These are phyloP conservation scores for Carex littledalei DNA, from an alignment of 176 grass and related monocot genomes.

Conservation along the genomic window DNA sequence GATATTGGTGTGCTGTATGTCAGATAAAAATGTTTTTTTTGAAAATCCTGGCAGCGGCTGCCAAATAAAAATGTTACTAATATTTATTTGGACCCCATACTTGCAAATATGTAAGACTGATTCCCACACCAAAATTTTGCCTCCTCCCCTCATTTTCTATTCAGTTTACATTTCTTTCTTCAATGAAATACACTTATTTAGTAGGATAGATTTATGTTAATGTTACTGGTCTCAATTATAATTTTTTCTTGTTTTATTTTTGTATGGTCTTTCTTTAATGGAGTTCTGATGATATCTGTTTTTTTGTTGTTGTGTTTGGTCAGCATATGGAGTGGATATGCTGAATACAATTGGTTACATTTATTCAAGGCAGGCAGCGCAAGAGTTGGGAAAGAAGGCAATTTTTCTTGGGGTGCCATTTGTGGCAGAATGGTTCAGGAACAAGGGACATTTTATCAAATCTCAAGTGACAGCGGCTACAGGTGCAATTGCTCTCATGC, in stretches of 20 bases:
- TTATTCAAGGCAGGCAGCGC: slow-evolving; percentile 90
- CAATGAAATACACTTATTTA: neutral
- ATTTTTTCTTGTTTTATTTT: neutral
- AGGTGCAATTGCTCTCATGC: slow-evolving; percentile 97
- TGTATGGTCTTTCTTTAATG: slow-evolving; percentile 18
- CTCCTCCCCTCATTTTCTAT: neutral
- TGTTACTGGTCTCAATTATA: neutral
- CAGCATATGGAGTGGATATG: slow-evolving; percentile 94
- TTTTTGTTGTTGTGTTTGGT: slow-evolving; percentile 23
- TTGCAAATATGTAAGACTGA: neutral
- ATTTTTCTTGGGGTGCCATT: slow-evolving; percentile 93
- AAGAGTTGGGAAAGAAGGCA: slow-evolving; percentile 89
- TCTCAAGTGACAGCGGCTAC: slow-evolving; percentile 96
- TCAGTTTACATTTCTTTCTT: neutral
- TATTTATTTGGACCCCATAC: neutral
- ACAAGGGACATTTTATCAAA: slow-evolving; percentile 98
- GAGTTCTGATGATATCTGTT: neutral
- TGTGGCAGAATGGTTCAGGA: slow-evolving; percentile 96
- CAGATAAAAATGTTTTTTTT: too few relatives aligned
- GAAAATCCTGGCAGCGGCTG: too few relatives aligned
- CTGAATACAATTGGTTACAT: slow-evolving; percentile 96
- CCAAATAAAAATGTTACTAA: neutral
- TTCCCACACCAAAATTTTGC: neutral
- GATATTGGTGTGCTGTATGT: neutral
- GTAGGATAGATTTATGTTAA: slow-evolving; percentile 7